A percentile compares a stretch with the other conserved stretches of the same genome.
phyloP scores from a whole-genome alignment of 805 yeast species.

The Wickerhamiella kurtzmanii region DNA sequence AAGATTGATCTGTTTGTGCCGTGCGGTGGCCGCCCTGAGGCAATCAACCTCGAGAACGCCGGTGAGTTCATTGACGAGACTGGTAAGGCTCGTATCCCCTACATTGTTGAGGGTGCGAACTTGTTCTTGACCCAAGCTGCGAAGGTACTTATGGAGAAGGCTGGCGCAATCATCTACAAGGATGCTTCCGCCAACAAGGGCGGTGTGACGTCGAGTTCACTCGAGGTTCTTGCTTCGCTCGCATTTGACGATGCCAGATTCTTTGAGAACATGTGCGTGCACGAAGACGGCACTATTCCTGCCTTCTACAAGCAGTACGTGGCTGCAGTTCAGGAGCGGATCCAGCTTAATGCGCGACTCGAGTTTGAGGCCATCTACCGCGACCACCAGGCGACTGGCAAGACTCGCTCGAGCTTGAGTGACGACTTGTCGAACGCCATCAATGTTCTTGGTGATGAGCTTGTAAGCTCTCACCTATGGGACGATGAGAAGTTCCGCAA shows the following conservation, averaged over 20 bases:
- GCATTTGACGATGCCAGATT: conserved; percentile 79
- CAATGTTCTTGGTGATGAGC: conserved; percentile 73
- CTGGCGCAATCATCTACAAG: conserved; percentile 78
- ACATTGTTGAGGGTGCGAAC: conserved; percentile 95
- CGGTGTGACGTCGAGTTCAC: conserved; percentile 93
- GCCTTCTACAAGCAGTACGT: conserved; percentile 74
- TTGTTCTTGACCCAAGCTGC: conserved; percentile 91
- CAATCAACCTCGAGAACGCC: conserved; percentile 79
- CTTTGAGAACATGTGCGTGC: conserved; percentile 61
- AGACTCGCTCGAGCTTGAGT: conserved; percentile 50
- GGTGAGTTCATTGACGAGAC: conserved; percentile 52
- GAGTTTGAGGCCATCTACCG: conserved; percentile 86
- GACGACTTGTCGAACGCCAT: conserved; percentile 73
- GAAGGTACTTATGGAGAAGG: conserved; percentile 68
- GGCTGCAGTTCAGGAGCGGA: conserved; percentile 60
- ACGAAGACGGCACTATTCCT: conserved; percentile 42
- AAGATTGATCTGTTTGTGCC: conserved; percentile 82
- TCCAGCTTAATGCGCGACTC: conserved; percentile 62
- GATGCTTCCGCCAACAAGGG: conserved; percentile 98
- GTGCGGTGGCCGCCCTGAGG: conserved; percentile 98
- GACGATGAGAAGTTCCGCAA: conserved; percentile 66
- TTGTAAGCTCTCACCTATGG: conserved; percentile 73
- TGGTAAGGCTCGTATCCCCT: conserved; percentile 66
- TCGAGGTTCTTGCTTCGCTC: conserved; percentile 88
- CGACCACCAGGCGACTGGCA: conserved; percentile 50